Evolutionary conservation across 73 alveolate species (phyloP), one percentile per base, ranked within the genome.

Genomic region (Paraurostyla sp.): DNA sequence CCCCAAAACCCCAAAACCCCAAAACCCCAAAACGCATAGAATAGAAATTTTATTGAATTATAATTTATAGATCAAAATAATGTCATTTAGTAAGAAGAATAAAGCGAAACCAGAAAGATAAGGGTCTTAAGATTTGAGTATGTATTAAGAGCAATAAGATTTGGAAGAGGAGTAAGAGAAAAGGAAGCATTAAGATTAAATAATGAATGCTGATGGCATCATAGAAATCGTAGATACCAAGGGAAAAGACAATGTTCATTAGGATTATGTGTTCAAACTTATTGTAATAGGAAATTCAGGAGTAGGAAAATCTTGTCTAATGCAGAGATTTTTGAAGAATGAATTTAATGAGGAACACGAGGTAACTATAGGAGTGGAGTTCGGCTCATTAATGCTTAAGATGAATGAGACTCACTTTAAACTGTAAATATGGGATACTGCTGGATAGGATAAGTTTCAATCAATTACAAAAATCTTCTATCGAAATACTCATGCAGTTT

Each of bases 291-390:
- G 99, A 35, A 91, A 95, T 57, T 73, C 93, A 0, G 95, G 95
- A 20, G 95, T 89, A 35, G 95, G 95, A 18, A 89, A 89, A 76
- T 57, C 89, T 52, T 89, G 92, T 49, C 81, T 89, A 18, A 35
- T 89, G 73, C 76, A 18, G 57, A 29, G 92, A 33, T 46, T 89
- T 38, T 58, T 91, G 9, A 76, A 51, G 27, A 85, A 91, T 51
- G 93, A 85, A 11, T 83, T 85, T 75, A 73, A 43, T 38, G 92
- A 85, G 76, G 92, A 85, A 41, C 96, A 93, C 57, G 96, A 95
- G 78, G 97, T 94, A 54, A 95, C 99, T 0, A 92, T 95, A 16
- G 99, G 99, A 2, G 99, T 95, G 4, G 99, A 96, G 52, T 96
- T 96, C 52, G 97, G 98, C 0, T 91, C 98, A 49, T 89, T 94